Base-by-base conservation (phyloP, 768 basidiomycete species). In the Podaxis mareebaensis region DNA sequence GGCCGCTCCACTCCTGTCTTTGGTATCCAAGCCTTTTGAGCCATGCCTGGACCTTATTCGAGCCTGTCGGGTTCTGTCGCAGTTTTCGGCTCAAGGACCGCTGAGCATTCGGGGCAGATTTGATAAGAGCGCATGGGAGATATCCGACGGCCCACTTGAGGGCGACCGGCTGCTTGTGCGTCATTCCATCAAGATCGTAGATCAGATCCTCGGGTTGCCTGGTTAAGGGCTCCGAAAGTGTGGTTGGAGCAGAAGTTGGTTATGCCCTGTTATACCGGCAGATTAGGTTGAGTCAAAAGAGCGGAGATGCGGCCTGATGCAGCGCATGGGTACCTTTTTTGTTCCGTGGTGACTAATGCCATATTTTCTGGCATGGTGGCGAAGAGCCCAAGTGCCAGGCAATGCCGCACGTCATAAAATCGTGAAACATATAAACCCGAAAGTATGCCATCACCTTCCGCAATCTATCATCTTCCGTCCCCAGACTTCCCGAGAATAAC, bases 281-380 rank as follows among this genome's bases (percentile, higher is more conserved):
- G 56, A 58, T 58, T 58, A 30, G 24, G 20, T 46, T 44, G 56
- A 46, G 39, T 46, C 22, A 58, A 40, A 52, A 60, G 49, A 11
- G 49, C 48, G 48, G 36, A 33, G 48, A 49, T 30, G 20, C 36
- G 38, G 33, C 33, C 17, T 24, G 58, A 51, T 36, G 12, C 49
- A 51, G 33, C n/a, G 22, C n/a, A 52, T n/a, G 12, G 12, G 48
- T 24, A 20, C 58, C 48, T 26, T 39, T 36, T 55, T 51, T 17
- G 58, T 60, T 60, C 58, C 58, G 58, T 60, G 58, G 48, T 60
- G 58, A 60, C 58, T 60, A 52, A 60, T 30, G 40, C 39, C 33
- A 30, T 24, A 30, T 28, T 58, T 46, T 58, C 42, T 58, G 39
- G 12, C 39, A 44, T 46, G 24, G 10, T 22, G 60, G 22, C 33